Conservation (phyloP, 495 filamentous ascomycete genomes). For the Schizothecium vesticola region DNA sequence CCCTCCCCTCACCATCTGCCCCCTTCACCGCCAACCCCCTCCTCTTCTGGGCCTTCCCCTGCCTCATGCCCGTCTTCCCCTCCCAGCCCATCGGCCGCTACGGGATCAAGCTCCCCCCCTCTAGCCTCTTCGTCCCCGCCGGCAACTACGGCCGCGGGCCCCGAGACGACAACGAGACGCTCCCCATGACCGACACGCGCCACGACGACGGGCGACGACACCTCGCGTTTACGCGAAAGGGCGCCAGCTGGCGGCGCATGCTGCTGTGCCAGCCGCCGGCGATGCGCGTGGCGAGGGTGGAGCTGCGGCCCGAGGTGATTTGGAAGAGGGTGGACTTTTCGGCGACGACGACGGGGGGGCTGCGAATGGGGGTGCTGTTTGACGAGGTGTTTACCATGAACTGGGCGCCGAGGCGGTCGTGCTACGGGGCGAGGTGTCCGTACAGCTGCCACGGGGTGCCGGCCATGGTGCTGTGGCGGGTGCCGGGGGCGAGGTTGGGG, state of each 20-base stretch:
- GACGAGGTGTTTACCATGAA: slow-evolving; percentile 2
- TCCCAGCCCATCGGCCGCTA: not conserved
- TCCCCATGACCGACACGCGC: not conserved
- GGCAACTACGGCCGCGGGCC: not conserved
- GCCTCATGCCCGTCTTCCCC: not conserved
- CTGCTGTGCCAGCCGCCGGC: slow-evolving; percentile 12
- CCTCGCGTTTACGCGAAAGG: slow-evolving; percentile 5
- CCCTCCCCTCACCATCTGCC: not conserved
- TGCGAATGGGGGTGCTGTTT: slow-evolving; percentile 9
- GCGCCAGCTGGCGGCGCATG: slow-evolving; percentile 21
- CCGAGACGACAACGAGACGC: too few relatives aligned
- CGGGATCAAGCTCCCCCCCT: not conserved
- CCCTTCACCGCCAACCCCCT: slow-evolving; percentile 1
- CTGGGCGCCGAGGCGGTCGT: not conserved
- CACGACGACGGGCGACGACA: not conserved
- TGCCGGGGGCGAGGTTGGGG: not conserved
- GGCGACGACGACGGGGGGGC: not conserved
- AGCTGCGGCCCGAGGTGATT: not conserved
- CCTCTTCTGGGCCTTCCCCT: not conserved
- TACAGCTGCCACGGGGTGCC: not conserved
- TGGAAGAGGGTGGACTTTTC: not conserved
- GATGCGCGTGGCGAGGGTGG: not conserved
- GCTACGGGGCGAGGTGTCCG: not conserved
- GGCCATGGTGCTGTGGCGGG: not conserved
- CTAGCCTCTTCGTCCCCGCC: not conserved